These are phyloP conservation scores for Ballota nigra DNA, from an alignment of 257 asterid genomes.

Conservation along the genomic window DNA sequence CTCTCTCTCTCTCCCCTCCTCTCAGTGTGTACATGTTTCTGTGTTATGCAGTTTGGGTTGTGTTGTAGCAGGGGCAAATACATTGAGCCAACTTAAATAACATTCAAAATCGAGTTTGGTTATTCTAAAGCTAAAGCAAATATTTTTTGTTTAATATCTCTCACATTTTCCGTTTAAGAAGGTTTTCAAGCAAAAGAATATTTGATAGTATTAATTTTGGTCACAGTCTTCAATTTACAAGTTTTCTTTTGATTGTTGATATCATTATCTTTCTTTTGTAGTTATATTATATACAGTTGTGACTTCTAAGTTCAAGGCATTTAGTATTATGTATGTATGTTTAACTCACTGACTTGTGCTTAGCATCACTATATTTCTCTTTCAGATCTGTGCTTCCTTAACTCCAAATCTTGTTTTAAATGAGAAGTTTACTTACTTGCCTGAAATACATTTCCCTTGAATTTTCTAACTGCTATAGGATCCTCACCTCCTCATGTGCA, in stretches of 20 bases:
- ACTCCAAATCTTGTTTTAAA: neutral
- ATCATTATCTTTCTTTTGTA: neutral
- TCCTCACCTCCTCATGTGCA: neutral
- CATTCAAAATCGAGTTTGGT: neutral
- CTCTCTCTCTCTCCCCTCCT: constrained; percentile 33
- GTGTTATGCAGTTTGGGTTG: neutral
- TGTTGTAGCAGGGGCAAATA: neutral
- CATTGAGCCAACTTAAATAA: neutral
- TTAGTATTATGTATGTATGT: neutral
- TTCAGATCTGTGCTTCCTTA: neutral
- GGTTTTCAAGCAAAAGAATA: neutral
- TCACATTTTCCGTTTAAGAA: neutral
- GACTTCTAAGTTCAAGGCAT: neutral
- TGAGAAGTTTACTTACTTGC: neutral
- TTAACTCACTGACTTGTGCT: neutral
- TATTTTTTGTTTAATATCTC: neutral
- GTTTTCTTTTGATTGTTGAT: neutral
- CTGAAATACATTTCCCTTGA: neutral
- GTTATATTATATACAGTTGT: neutral
- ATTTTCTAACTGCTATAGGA: neutral
- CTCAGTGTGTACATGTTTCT: constrained; percentile 6
- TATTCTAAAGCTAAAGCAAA: neutral
- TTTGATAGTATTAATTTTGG: neutral
- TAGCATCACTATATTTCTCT: neutral
- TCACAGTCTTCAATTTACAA: neutral